Evolutionary conservation across 192 early-diverging fungal species (phyloP).

Genomic region (Gaertneriomyces sp.): DNA sequence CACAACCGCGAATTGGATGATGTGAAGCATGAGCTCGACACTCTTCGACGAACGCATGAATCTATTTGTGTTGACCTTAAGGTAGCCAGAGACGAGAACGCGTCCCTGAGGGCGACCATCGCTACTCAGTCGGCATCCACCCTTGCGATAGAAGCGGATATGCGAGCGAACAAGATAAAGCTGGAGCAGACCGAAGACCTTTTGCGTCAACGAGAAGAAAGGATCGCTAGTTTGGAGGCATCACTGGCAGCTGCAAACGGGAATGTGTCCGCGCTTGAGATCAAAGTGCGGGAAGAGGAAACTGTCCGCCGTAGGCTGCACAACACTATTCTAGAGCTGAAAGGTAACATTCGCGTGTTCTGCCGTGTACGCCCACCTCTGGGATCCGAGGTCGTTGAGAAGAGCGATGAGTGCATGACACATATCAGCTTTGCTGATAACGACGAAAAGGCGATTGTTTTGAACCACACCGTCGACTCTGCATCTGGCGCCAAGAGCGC

Average conservation of each 20-base stretch:
- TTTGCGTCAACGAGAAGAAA: neutral
- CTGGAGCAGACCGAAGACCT: slow-evolving; percentile 28
- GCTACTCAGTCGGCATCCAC: slow-evolving; percentile 46
- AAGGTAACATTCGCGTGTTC: slow-evolving; percentile 97
- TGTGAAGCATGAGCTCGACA: slow-evolving; percentile 35
- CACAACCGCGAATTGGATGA: slow-evolving; percentile 24
- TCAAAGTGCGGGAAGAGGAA: slow-evolving; percentile 71
- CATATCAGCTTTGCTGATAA: slow-evolving; percentile 56
- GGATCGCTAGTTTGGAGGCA: slow-evolving; percentile 27
- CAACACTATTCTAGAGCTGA: slow-evolving; percentile 90
- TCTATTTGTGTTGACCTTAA: slow-evolving; percentile 11
- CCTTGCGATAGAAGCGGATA: slow-evolving; percentile 44
- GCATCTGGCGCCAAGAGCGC: slow-evolving; percentile 51
- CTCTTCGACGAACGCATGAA: slow-evolving; percentile 16
- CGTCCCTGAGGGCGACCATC: slow-evolving; percentile 33
- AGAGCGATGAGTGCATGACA: slow-evolving; percentile 18
- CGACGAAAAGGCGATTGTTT: slow-evolving; percentile 71
- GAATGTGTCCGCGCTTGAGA: slow-evolving; percentile 51
- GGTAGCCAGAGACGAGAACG: slow-evolving; percentile 9
- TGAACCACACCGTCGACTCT: slow-evolving; percentile 52
- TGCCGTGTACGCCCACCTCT: slow-evolving; percentile 84
- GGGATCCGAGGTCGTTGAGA: slow-evolving; percentile 20
- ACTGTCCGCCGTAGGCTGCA: slow-evolving; percentile 76
- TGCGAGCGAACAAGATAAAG: slow-evolving; percentile 32
- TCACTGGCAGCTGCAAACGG: slow-evolving; percentile 36